Evolutionary conservation across 164 flowering plant species (phyloP).

Genomic region (Kingdonia uniflora): DNA sequence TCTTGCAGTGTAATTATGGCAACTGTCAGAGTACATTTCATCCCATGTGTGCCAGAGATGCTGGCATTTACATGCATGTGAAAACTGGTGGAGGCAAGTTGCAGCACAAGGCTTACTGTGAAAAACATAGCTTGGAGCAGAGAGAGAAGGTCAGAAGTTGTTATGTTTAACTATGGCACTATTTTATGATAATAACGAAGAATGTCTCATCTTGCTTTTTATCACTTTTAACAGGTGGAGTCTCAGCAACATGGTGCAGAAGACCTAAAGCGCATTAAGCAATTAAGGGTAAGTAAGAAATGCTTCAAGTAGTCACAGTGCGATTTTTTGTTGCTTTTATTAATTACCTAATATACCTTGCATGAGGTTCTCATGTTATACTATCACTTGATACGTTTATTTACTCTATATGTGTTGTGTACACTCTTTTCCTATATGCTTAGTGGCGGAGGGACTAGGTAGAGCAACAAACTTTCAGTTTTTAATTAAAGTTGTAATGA

Average conservation of each 20-base stretch:
- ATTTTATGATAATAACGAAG: neutral
- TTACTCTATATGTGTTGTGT: too few relatives aligned
- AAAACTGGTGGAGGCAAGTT: constrained; percentile 51
- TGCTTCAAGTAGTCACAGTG: too few relatives aligned
- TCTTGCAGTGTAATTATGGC: constrained; percentile 76
- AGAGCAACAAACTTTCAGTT: too few relatives aligned
- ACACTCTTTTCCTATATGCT: too few relatives aligned
- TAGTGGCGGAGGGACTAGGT: too few relatives aligned
- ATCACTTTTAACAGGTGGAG: constrained; percentile 46
- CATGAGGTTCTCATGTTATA: too few relatives aligned
- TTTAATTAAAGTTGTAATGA: too few relatives aligned
- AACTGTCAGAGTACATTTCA: constrained; percentile 83
- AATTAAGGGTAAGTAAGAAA: constrained; percentile 59
- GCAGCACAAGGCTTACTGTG: constrained; percentile 90
- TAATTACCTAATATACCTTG: too few relatives aligned
- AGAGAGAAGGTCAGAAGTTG: constrained; percentile 54
- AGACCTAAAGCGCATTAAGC: constrained; percentile 63
- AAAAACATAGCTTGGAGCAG: constrained; percentile 79
- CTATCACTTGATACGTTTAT: too few relatives aligned
- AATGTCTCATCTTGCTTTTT: neutral
- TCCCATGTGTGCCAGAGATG: constrained; percentile 81
- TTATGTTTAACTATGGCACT: constrained; percentile 4
- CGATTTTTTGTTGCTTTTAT: too few relatives aligned
- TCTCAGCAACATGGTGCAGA: constrained; percentile 59
- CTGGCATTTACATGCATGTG: constrained; percentile 61